Conservation (phyloP, 345 rosid species). For the Geranium rotundifolium region DNA sequence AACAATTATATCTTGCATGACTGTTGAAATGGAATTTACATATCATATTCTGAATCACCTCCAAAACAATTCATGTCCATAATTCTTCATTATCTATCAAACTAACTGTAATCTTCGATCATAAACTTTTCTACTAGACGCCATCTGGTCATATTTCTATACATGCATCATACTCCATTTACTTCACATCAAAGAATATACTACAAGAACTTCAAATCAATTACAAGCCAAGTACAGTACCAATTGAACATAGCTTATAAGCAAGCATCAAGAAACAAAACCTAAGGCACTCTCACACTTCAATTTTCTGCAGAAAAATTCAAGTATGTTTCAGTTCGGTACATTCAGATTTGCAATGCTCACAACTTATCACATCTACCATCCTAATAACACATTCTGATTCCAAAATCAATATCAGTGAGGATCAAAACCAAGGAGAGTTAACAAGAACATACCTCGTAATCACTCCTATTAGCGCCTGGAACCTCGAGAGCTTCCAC, state of each 20-base stretch:
- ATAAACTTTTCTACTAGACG: too few relatives aligned
- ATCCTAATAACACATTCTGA: background rate
- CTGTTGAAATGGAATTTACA: too few relatives aligned
- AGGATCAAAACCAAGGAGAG: background rate
- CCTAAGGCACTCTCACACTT: background rate
- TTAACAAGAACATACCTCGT: conserved; percentile 39
- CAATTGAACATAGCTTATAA: background rate
- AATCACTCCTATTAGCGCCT: conserved; percentile 58
- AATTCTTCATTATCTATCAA: too few relatives aligned
- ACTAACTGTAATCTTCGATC: too few relatives aligned
- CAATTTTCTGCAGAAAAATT: background rate
- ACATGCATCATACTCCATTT: background rate
- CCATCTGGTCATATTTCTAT: too few relatives aligned
- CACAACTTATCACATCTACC: background rate
- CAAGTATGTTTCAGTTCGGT: background rate
- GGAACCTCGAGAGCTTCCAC: conserved; percentile 96
- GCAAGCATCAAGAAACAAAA: background rate
- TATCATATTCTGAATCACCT: too few relatives aligned
- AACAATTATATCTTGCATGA: too few relatives aligned
- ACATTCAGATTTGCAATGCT: background rate
- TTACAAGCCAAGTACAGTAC: background rate
- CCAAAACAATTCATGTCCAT: too few relatives aligned
- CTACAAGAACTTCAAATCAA: background rate
- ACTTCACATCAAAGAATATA: background rate
- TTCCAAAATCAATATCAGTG: background rate